Conservation (phyloP, 2,329 filamentous ascomycete species). For the Akanthomyces uredinophilus region DNA sequence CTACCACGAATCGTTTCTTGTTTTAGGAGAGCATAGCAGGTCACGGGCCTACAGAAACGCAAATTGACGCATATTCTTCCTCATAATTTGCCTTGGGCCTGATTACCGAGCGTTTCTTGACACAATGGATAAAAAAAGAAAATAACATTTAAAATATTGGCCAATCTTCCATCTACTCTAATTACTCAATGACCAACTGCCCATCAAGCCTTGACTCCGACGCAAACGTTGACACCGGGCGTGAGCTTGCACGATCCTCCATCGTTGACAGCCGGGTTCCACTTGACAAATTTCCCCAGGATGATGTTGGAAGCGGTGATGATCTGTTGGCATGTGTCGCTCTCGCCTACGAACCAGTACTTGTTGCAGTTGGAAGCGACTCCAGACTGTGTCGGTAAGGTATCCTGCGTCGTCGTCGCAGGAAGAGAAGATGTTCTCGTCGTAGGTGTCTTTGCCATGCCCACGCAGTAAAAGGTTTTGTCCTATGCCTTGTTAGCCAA, state of each 20-base stretch:
- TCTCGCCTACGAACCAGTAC: slow-evolving; percentile 13
- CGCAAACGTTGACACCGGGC: not conserved
- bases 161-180: not conserved
- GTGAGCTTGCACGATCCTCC: not conserved
- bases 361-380: slow-evolving; percentile 11
- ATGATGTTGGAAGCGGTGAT: not conserved
- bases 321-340: slow-evolving; percentile 9
- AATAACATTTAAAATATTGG: not conserved
- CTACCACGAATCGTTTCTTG: not conserved
- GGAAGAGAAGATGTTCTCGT: slow-evolving; percentile 13
- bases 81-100: not conserved
- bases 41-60: no score
- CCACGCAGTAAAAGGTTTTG: slow-evolving; percentile 16
- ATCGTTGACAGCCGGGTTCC: slow-evolving; percentile 1
- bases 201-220: not conserved
- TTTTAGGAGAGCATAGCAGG: not conserved
- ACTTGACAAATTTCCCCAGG: not conserved
- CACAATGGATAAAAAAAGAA: not conserved
- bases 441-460: slow-evolving; percentile 17
- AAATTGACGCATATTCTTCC: not conserved
- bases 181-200: not conserved
- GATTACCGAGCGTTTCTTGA: not conserved
- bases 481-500: not conserved
- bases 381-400: slow-evolving; percentile 12
- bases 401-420: not conserved